Evolutionary conservation across 2,329 filamentous ascomycete genomes (phyloP), one percentile per base, ranked within the genome.

Genomic region (Alternaria triticimaculans): DNA sequence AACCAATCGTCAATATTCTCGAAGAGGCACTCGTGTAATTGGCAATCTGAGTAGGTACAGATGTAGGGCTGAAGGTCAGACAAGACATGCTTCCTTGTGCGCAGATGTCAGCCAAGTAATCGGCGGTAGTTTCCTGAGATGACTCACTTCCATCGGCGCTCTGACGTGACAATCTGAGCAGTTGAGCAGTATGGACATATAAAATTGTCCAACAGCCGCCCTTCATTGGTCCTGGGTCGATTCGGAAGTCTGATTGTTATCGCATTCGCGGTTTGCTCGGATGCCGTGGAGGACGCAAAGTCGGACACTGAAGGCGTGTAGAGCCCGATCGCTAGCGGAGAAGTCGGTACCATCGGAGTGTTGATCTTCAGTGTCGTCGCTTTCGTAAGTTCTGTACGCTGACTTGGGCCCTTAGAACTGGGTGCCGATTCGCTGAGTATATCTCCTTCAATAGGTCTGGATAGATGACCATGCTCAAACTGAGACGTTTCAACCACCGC

Each of bases 401-500:
- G 43, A 15, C 43, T 45, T 4, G 18, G 43, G 18, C 18, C 20
- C 7, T 21, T 45, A 0, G 20, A 21, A 2, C 43, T 45, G 11
- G 43, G 20, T 4, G 43, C 6, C 3, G 11, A 21, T 2, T 21
- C 20, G 20, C 43, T 21, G 2, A 3, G 6, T 6, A 12, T 6
- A 23, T 21, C 43, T 2, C 11, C 10, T 45, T 21, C 11, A 21
- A 0, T 14, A 7, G 18, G 6, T 4, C 1, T 45, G 18, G 10
- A 2, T 14, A 21, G 10, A 12, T 4, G 43, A 21, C 43, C 11
- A 18, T 21, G 18, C 3, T 1, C 12, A 12, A 4, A 1, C 3
- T 14, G 0, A 4, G 20, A 2, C 0, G 10, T 12, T 0, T 44
- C 43, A 12, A 18, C 4, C 20, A 20, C 11, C 1, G 3, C 6